Conservation (phyloP, 2,329 filamentous ascomycete genomes). For the Graphilbum fragrans region DNA sequence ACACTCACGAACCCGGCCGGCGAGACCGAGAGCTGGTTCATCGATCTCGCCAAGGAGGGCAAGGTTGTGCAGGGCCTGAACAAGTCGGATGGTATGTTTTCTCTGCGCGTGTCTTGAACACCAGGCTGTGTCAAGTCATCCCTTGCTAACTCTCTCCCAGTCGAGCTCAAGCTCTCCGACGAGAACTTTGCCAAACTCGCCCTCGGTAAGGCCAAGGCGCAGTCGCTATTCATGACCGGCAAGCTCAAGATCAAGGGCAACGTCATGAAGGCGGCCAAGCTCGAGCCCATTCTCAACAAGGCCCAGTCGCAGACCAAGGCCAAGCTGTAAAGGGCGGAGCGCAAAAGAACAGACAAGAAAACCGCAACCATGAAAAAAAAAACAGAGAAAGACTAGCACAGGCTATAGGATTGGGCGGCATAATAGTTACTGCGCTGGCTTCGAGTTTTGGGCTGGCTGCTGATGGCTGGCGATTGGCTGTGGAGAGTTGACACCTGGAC, state of each 20-base stretch:
- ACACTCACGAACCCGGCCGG: constrained; percentile 78
- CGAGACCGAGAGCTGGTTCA: constrained; percentile 78
- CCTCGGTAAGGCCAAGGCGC: constrained; percentile 80
- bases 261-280: constrained; percentile 96
- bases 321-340: constrained; percentile 67
- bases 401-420: too few relatives aligned
- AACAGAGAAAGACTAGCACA: too few relatives aligned
- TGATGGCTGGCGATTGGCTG: too few relatives aligned
- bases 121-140: too few relatives aligned
- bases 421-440: too few relatives aligned
- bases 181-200: constrained; percentile 78
- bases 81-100: constrained; percentile 68
- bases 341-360: too few relatives aligned
- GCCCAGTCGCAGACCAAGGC: constrained; percentile 56
- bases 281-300: constrained; percentile 87
- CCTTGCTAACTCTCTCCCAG: constrained; percentile 29
- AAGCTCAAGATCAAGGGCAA: constrained; percentile 98
- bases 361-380: too few relatives aligned
- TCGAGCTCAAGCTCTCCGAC: constrained; percentile 77
- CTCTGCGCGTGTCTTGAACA: too few relatives aligned
- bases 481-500: too few relatives aligned
- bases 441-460: too few relatives aligned
- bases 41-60: constrained; percentile 88
- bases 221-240: constrained; percentile 93
- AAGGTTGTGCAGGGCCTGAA: constrained; percentile 64